These are phyloP conservation scores for Trichaptum fuscoviolaceum DNA, from an alignment of 768 basidiomycete species.

Conservation along the genomic window DNA sequence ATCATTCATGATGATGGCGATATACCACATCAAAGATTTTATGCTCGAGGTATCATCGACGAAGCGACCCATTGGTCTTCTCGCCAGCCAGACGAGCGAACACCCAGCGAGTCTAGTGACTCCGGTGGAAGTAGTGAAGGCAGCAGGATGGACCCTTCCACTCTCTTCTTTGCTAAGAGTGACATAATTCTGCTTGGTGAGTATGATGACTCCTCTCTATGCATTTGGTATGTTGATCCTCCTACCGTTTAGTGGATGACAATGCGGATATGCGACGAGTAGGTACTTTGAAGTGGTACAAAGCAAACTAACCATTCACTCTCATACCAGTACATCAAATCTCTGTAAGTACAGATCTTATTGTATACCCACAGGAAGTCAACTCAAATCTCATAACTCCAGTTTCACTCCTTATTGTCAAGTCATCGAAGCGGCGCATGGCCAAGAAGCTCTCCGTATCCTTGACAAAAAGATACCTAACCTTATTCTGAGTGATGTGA, in stretches of 20 bases:
- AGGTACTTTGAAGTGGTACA: constrained; percentile 10
- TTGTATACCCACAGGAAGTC: constrained; percentile 7
- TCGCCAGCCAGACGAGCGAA: constrained; percentile 15
- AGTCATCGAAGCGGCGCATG: constrained; percentile 27
- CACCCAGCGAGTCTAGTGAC: constrained; percentile 12
- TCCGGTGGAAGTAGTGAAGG: constrained; percentile 18
- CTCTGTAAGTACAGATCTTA: constrained; percentile 16
- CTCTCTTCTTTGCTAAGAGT: constrained; percentile 28
- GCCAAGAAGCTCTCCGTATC: constrained; percentile 22
- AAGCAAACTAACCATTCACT: constrained; percentile 13
- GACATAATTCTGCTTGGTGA: constrained; percentile 29
- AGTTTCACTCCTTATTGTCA: constrained; percentile 29
- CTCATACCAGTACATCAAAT: constrained; percentile 23
- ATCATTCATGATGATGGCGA: constrained; percentile 12
- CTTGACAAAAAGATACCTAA: constrained; percentile 19
- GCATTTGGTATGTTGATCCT: not conserved
- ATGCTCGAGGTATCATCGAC: constrained; percentile 31
- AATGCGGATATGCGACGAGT: constrained; percentile 24
- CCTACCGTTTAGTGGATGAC: constrained; percentile 21
- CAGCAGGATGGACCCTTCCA: constrained; percentile 25
- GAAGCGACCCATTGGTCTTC: constrained; percentile 31
- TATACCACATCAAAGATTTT: constrained; percentile 16
- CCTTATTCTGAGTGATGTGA: constrained; percentile 29
- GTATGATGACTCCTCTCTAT: not conserved
- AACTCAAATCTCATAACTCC: not conserved